Conservation (phyloP, 2,329 filamentous ascomycete species). For the Tolypocladium amazonense region DNA sequence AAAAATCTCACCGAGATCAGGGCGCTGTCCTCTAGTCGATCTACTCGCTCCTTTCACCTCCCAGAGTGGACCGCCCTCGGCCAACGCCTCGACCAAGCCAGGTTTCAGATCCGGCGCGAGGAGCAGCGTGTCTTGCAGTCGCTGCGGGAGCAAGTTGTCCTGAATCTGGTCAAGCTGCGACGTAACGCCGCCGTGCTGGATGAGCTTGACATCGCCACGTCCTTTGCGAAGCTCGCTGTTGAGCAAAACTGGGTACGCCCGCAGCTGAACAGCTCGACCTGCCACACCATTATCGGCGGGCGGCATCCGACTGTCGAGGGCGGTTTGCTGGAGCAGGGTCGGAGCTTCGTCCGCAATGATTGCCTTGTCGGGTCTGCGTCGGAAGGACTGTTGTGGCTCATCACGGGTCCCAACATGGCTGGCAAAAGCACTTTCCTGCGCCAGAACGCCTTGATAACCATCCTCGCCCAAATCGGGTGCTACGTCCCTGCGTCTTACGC, state of each 20-base stretch:
- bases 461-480: conserved; percentile 84
- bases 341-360: conserved; percentile 77
- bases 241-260: conserved; percentile 69
- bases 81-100: conserved; percentile 64
- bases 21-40: conserved; percentile 66
- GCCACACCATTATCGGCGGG: conserved; percentile 72
- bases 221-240: conserved; percentile 68
- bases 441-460: conserved; percentile 89
- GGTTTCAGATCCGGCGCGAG: conserved; percentile 68
- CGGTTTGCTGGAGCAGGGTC: conserved; percentile 67
- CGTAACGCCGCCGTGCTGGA: conserved; percentile 87
- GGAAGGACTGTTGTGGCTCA: conserved; percentile 53
- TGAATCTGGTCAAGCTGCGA: conserved; percentile 74
- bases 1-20: conserved; percentile 20
- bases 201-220: conserved; percentile 82
- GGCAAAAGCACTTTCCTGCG: conserved; percentile 94
- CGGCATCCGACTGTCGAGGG: conserved; percentile 88
- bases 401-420: conserved; percentile 93
- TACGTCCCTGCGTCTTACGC: conserved; percentile 87
- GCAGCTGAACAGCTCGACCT: conserved; percentile 50
- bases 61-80: conserved; percentile 79
- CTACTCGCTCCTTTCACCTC: conserved; percentile 74
- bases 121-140: conserved; percentile 70
- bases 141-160: conserved; percentile 66
- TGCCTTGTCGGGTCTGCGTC: conserved; percentile 63